Evolutionary conservation across 768 basidiomycete genomes (phyloP).

Genomic region (Leccinum pellstonianum): DNA sequence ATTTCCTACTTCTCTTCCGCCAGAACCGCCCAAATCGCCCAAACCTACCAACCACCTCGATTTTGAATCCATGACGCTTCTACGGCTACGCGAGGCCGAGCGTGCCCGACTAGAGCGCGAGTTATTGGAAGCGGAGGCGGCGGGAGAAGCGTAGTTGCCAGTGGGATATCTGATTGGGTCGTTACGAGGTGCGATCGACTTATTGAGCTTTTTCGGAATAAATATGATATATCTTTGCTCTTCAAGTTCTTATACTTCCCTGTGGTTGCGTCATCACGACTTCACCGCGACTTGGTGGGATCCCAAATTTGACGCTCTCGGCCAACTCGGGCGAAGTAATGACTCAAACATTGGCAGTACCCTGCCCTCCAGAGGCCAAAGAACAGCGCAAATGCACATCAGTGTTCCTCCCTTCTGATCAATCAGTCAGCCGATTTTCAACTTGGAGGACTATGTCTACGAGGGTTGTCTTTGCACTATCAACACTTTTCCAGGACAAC

Average conservation of each 20-base stretch:
- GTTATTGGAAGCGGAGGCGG: slow-evolving; percentile 67
- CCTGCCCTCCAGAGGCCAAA: not conserved
- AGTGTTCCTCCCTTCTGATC: not conserved
- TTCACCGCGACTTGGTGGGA: not conserved
- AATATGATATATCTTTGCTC: slow-evolving; percentile 5
- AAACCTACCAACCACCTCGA: slow-evolving; percentile 50
- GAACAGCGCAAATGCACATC: not conserved
- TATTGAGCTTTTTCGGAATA: slow-evolving; percentile 6
- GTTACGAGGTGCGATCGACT: slow-evolving; percentile 15
- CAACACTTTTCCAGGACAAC: not conserved
- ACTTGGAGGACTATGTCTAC: not conserved
- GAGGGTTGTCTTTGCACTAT: not conserved
- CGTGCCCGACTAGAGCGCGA: slow-evolving; percentile 73
- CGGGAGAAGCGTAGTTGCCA: slow-evolving; percentile 13
- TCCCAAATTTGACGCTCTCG: not conserved
- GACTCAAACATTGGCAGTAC: not conserved
- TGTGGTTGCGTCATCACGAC: not conserved
- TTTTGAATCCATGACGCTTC: slow-evolving; percentile 76
- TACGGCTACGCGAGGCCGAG: slow-evolving; percentile 81
- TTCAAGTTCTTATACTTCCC: not conserved
- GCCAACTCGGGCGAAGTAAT: not conserved
- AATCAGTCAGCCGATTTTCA: not conserved
- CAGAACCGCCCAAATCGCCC: slow-evolving; percentile 25
- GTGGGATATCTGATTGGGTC: not conserved
- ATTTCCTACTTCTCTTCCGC: slow-evolving; percentile 14